A percentile compares a stretch with the other conserved stretches of the same genome.
Evolutionary conservation across 768 basidiomycete genomes (phyloP).

Genomic region (Galerina sulciceps): DNA sequence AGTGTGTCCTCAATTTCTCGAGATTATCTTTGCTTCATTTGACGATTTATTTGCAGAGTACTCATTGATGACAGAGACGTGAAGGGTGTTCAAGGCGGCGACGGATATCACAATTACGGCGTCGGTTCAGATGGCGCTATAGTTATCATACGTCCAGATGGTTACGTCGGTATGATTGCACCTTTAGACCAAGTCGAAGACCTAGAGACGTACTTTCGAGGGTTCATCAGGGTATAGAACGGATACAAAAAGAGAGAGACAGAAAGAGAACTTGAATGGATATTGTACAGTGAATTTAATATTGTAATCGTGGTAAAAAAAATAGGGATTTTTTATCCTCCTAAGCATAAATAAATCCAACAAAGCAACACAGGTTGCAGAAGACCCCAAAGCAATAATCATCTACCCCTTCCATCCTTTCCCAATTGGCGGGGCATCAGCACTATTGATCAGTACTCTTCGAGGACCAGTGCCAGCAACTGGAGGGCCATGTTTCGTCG

Average conservation of each 20-base stretch:
- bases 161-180: constrained; percentile 63
- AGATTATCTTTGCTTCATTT: background rate
- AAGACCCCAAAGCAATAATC: constrained; percentile 1
- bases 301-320: background rate
- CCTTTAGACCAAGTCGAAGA: constrained; percentile 46
- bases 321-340: background rate
- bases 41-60: constrained; percentile 41
- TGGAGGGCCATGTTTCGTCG: constrained; percentile 31
- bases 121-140: constrained; percentile 48
- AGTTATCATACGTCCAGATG: constrained; percentile 65
- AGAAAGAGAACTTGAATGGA: constrained; percentile 1
- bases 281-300: constrained; percentile 18
- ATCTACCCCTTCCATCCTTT: constrained; percentile 53
- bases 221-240: constrained; percentile 38
- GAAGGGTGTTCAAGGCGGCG: constrained; percentile 48
- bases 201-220: constrained; percentile 51
- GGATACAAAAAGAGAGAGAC: background rate
- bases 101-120: constrained; percentile 61
- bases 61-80: constrained; percentile 60
- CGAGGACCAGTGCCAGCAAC: constrained; percentile 53
- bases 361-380: background rate
- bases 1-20: constrained; percentile 37
- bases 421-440: constrained; percentile 56
- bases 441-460: constrained; percentile 69
- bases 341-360: constrained; percentile 1